Evolutionary conservation across 208 protist genomes (phyloP).

Genomic region (Leishmania guyanensis): DNA sequence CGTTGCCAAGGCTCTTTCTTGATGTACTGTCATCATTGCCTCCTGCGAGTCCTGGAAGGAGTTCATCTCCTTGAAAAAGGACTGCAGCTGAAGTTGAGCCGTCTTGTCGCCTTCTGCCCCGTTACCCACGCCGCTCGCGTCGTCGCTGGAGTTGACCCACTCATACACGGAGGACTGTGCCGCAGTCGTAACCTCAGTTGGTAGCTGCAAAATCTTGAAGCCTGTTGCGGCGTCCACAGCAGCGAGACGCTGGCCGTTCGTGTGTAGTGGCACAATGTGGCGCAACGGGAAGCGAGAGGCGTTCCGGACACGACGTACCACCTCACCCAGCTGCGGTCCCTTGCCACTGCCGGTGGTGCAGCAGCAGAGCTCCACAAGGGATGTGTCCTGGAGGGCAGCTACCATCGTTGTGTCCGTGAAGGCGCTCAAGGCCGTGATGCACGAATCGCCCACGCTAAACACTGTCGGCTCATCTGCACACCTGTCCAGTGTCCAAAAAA

Average conservation of each 20-base stretch:
- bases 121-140: not conserved
- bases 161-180: slow-evolving; percentile 7
- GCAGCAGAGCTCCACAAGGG: slow-evolving; percentile 51
- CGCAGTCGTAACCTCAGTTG: not conserved
- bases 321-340: slow-evolving; percentile 10
- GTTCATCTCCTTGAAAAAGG: slow-evolving; percentile 50
- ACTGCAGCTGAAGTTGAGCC: slow-evolving; percentile 24
- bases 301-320: slow-evolving; percentile 22
- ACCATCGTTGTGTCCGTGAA: slow-evolving; percentile 53
- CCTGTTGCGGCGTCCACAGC: slow-evolving; percentile 63
- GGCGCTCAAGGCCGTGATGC: slow-evolving; percentile 60
- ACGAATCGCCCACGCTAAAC: slow-evolving; percentile 15
- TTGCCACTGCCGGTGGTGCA: not conserved
- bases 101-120: not conserved
- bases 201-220: slow-evolving; percentile 57
- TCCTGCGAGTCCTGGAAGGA: slow-evolving; percentile 22
- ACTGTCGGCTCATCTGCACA: slow-evolving; percentile 17
- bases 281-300: slow-evolving; percentile 34
- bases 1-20: slow-evolving; percentile 18
- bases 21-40: slow-evolving; percentile 2
- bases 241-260: slow-evolving; percentile 42
- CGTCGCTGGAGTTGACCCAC: slow-evolving; percentile 12
- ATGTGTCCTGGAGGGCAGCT: slow-evolving; percentile 39
- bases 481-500: slow-evolving; percentile 59
- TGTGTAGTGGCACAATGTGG: slow-evolving; percentile 43